Evolutionary conservation across 169 alveolate genomes (phyloP).

Genomic region (Eimeria acervulina): DNA sequence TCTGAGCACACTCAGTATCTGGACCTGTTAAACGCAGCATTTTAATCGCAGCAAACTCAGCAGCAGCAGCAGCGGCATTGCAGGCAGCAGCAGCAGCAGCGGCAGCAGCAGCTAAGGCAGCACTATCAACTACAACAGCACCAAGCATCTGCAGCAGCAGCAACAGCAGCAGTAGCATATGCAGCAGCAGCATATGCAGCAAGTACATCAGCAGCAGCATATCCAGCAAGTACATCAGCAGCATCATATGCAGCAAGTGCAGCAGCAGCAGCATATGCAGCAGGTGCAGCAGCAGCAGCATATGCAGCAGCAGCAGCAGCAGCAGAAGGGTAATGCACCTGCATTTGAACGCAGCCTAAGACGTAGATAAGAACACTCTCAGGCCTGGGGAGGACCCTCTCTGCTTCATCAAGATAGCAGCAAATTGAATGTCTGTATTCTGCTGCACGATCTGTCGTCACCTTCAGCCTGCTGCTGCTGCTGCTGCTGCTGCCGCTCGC

Average conservation of each 20-base stretch:
- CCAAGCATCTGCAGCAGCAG: background rate
- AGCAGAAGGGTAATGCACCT: conserved; percentile 25
- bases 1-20: conserved; percentile 60
- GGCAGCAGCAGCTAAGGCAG: no score
- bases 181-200: no score
- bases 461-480: conserved; percentile 47
- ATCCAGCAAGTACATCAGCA: no score
- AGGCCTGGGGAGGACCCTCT: conserved; percentile 56
- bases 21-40: conserved; percentile 26
- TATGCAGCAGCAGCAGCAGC: no score
- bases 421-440: conserved; percentile 66
- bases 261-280: no score
- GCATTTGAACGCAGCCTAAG: conserved; percentile 76
- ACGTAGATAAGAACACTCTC: conserved; percentile 77
- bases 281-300: no score
- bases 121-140: no score
- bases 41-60: background rate
- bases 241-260: no score
- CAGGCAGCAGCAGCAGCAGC: no score
- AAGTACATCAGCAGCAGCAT: no score
- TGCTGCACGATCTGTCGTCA: conserved; percentile 68
- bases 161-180: conserved; percentile 2
- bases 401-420: conserved; percentile 11
- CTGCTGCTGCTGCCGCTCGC: conserved; percentile 14
- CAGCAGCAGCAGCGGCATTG: no score